Base-by-base conservation (phyloP, 305 asterid species). In the Fraxinus velutina region DNA sequence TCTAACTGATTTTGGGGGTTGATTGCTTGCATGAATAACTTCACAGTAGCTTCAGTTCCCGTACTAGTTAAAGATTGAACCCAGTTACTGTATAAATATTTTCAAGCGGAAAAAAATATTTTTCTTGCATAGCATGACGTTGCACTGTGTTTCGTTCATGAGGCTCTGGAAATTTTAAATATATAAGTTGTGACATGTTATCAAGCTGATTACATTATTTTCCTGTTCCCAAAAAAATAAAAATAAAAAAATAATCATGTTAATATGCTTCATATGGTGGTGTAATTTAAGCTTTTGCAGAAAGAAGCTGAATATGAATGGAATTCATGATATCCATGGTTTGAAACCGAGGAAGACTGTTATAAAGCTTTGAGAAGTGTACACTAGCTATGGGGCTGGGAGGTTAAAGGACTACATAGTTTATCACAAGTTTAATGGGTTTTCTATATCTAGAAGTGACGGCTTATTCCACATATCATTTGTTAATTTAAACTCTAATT, bases 321-420 rank as follows among this genome's bases (percentile, higher is more conserved):
- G 90, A 82, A 91, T 95, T 64, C 97, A 95, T 77, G 99, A 95
- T 81, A 91, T 94, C 83, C 97, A 92, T 84, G 99, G 99, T 78
- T 96, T 76, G 97, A 96, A 75, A 90, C 87, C 4, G 88, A 90
- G 86, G 97, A 94, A 64, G 99, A 96, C 78, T 94, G 98, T 85
- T 96, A 96, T 81, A 86, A 91, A 86, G 99, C 97, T 32, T 85
- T 93, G 68, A 77, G 77, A 84, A 85, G 89, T 77, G 97, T 94
- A 80, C 97, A 89, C 85, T 81, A 85, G 89, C 86, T 96, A 36
- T 94, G 99, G 99, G 74, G 73, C 97, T 50, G 93, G 93, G 84
- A 92, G 92, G 87, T 96, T 87, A 84, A 96, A 96, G 87, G 98
- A 96, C 88, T 96, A 96, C 86, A 90, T 96, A 74, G 39, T 82